Base-by-base conservation (phyloP, 306 rosid genomes). In the Cucurbita pepo region DNA sequence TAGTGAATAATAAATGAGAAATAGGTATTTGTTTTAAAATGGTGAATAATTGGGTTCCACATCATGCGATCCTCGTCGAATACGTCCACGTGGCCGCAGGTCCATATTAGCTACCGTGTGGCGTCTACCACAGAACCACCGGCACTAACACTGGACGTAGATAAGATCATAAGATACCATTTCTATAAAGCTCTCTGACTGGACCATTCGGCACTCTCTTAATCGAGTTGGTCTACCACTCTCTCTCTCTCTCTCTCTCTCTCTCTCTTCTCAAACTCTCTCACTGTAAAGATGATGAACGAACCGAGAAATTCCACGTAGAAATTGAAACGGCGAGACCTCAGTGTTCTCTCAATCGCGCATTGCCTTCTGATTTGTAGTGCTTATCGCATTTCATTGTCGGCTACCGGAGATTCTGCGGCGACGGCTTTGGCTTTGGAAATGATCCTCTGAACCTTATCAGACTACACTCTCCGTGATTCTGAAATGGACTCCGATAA, bases 291-390 rank as follows among this genome's bases (percentile, higher is more conserved):
- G 76, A 67, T 47, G 73, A 71, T 21, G 52, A 45, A 30, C 77
- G 47, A 74, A 63, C 76, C 69, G 79, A 76, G 52, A 70, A 60
- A 22, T 38, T 52, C 25, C 16, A 53, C 38, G 47, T 5, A 36
- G 16, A 51, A 69, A 65, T 21, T 67, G 55, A 65, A 41, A 74
- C 22, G 48, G 62, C 54, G 72, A 64, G 51, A 47, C 10, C 56
- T 8, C 78, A 5, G 60, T 38, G 40, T 74, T 36, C 56, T 81
- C 77, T 66, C 53, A 8, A 51, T 63, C 82, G 84, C 81, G 82
- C 85, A 90, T 88, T 92, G 88, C 89, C 66, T 81, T 96, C 82
- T 59, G 86, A 79, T 88, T 86, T 83, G 67, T 87, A 84, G 90
- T 90, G 88, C 92, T 86, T 13, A 18, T 74, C 79, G 83, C 80